Evolutionary conservation across 2,329 filamentous ascomycete genomes (phyloP), one percentile per base, ranked within the genome.

Genomic region (Aureobasidium melanogenum): DNA sequence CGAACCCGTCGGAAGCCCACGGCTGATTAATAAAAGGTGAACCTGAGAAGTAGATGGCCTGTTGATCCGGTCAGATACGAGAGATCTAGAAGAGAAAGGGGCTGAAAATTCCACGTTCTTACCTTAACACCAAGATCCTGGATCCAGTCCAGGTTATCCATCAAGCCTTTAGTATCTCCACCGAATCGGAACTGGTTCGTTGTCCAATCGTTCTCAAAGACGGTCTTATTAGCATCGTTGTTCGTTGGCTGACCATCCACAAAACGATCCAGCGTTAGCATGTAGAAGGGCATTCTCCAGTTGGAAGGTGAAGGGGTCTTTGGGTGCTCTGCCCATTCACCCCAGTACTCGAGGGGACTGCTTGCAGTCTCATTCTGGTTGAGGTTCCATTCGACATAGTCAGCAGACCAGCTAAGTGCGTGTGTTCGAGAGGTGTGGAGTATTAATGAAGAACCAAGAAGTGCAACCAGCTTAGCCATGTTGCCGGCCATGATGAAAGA

Each of bases 251-350:
- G 80, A 19, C 84, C 84, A 67, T 87, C 86, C 44, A 85, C 83
- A 66, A 82, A 87, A 63, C 83, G 76, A 69, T 87, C 85, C 10
- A 86, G 71, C 67, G 86, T 85, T 46, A 87, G 72, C 8, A 82
- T 85, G 69, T 87, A 88, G 67, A 86, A 82, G 0, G 85, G 85
- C 64, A 87, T 80, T 34, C 85, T 77, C 85, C 85, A 88, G 66
- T 83, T 87, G 0, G 74, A 68, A 1, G 85, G 84, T 15, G 84
- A 86, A 0, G 75, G 72, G 15, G 72, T 69, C 65, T 82, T 86
- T 3, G 68, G 71, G 68, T 84, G 80, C 63, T 77, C 72, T n/a
- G 71, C 72, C 80, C 82, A 80, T 73, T 78, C 72, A 63, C 83
- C 80, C 69, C 74, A 80, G 69, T 87, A 87, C 51, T 87, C 77